These are phyloP conservation scores for Eucalyptus regnans DNA, from an alignment of 345 rosid genomes.

Conservation along the genomic window DNA sequence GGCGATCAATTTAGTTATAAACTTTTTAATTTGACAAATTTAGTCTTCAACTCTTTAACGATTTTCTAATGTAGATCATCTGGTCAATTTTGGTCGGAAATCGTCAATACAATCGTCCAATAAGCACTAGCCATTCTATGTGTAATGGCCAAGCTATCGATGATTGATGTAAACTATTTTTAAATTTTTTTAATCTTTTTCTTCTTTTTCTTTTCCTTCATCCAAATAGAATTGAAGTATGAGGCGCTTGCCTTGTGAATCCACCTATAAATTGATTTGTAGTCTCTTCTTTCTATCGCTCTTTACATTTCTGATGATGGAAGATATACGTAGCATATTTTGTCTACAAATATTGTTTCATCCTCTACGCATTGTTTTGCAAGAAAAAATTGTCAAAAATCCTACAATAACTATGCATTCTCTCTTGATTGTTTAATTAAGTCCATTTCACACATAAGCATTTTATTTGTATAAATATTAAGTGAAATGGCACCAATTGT, in stretches of 20 bases:
- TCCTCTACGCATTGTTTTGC: background rate
- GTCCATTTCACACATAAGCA: too few species aligned
- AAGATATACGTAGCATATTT: background rate
- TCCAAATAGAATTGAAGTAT: background rate
- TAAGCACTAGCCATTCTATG: background rate
- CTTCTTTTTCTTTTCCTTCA: background rate
- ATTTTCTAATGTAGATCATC: background rate
- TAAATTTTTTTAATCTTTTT: too few species aligned
- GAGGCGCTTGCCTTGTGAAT: background rate
- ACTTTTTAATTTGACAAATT: background rate
- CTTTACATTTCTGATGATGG: background rate
- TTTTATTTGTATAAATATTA: too few species aligned
- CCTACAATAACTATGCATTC: background rate
- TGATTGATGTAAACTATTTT: background rate
- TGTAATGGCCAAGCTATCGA: background rate
- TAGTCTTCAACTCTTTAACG: background rate
- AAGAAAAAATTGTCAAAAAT: too few species aligned
- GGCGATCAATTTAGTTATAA: background rate
- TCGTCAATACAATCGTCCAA: accelerated
- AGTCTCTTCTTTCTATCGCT: background rate
- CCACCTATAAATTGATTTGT: background rate
- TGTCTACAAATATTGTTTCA: background rate
- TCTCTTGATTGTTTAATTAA: background rate
- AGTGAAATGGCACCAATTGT: too few species aligned
- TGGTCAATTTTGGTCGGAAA: background rate